Base-by-base conservation (phyloP, 495 filamentous ascomycete species). In the Penicillium roqueforti region DNA sequence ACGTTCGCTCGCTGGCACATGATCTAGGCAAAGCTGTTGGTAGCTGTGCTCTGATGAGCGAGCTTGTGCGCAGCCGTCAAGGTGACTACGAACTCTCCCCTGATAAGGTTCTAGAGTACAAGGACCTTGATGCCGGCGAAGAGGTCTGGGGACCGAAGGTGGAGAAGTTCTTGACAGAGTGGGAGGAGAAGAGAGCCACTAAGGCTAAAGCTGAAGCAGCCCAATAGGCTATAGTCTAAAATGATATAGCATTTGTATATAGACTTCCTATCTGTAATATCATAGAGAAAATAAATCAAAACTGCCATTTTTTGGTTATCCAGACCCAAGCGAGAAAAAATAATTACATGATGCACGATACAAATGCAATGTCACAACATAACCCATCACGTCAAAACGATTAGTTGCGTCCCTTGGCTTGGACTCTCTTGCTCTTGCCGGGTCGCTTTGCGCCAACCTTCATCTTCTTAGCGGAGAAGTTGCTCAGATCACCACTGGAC, bases 1-100 rank as follows among this genome's bases (percentile, higher is more conserved):
- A 99, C 71, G 93, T 99, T 37, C 88, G 93, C 50, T 92, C 87
- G 31, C 78, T 99, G 39, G 88, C 89, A 50, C 91, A 97, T 61
- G 95, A 99, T 61, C 78, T 99, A 26, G 93, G 93, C 16, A 80
- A 84, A 59, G 88, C 91, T 39, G 72, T 95, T 10, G 84, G 85
- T 22, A 95, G 88, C 31, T 83, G 87, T 29, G 93, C 80, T 23
- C 74, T 92, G 61, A 97, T 99, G 93, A 86, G 89, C 45, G 82
- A 86, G 53, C 81, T 99, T 28, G 78, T 87, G 42, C 84, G 93
- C 16, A 86, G 82, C 2, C 83, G 88, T 40, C 93, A 99, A 66
- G 90, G 82, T 13, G 78, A 87, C 29, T 97, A 89, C 60, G 77
- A 78, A 43, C 69, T 97, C 2, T 50, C 63, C 34, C 58, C 72